phyloP scores from a whole-genome alignment of 2,329 filamentous ascomycete genomes.

The Aurifilum marmelostoma region DNA sequence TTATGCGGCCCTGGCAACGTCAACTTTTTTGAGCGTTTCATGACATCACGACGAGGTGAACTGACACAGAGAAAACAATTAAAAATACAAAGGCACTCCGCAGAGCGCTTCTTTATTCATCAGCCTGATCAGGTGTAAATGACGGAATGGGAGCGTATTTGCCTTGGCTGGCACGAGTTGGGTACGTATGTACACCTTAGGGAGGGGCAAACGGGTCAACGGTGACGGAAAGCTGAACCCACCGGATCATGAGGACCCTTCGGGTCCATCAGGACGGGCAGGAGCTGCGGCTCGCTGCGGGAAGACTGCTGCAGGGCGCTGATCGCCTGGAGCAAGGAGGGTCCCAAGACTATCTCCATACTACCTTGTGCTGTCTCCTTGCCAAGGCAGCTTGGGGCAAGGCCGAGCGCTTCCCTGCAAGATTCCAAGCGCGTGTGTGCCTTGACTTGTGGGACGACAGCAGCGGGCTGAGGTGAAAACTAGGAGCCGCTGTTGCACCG shows the following conservation, averaged over 20 bases:
- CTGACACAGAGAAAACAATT: background rate
- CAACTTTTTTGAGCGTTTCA: background rate
- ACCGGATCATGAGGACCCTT: conserved; percentile 1
- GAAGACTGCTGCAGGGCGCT: background rate
- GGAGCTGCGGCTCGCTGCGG: background rate
- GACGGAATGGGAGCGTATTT: conserved; percentile 7
- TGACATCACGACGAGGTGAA: background rate
- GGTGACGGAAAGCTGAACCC: background rate
- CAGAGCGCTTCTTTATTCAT: too few relatives aligned
- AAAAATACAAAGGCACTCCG: background rate
- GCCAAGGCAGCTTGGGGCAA: background rate
- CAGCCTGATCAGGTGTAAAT: background rate
- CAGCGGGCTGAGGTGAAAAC: background rate
- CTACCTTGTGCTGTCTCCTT: background rate
- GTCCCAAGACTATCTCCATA: background rate
- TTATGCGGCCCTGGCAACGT: background rate
- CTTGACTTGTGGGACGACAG: background rate
- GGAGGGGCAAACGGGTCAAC: background rate
- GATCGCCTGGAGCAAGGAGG: background rate
- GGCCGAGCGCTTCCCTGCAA: background rate
- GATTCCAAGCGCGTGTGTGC: background rate
- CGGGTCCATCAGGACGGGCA: background rate
- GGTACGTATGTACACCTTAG: background rate
- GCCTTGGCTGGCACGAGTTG: conserved; percentile 2
- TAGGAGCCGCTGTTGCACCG: background rate